These are phyloP conservation scores for Martiniozyma asiatica DNA, from an alignment of 1,139 yeast genomes.

Conservation along the genomic window DNA sequence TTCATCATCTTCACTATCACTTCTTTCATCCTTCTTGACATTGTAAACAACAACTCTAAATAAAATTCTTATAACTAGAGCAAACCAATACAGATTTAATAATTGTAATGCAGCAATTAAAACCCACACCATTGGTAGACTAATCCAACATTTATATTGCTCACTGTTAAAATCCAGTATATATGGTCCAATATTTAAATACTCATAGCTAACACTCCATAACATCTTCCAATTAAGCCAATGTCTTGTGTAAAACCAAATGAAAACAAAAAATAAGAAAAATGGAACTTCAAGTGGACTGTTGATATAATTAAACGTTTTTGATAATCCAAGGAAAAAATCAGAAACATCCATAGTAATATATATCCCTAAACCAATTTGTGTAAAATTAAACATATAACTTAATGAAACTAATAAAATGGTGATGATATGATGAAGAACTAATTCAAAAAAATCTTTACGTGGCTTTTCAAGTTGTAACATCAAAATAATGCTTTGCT, in stretches of 20 bases:
- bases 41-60: conserved; percentile 45
- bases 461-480: conserved; percentile 90
- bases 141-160: conserved; percentile 92
- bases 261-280: conserved; percentile 51
- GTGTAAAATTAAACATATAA: conserved; percentile 91
- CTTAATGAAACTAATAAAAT: conserved; percentile 79
- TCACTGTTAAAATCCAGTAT: conserved; percentile 79
- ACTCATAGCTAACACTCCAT: conserved; percentile 84
- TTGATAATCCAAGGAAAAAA: conserved; percentile 73
- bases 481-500: conserved; percentile 72
- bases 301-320: conserved; percentile 73
- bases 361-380: conserved; percentile 87
- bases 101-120: conserved; percentile 72
- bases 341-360: conserved; percentile 95
- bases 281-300: conserved; percentile 53
- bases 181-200: conserved; percentile 71
- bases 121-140: conserved; percentile 77
- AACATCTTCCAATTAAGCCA: conserved; percentile 67
- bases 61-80: conserved; percentile 66
- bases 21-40: conserved; percentile 70
- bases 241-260: conserved; percentile 87
- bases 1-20: conserved; percentile 60
- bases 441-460: conserved; percentile 82
- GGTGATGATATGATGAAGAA: conserved; percentile 88
- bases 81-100: conserved; percentile 81